phyloP scores from a whole-genome alignment of 495 filamentous ascomycete species.

The Cudoniella acicularis region DNA sequence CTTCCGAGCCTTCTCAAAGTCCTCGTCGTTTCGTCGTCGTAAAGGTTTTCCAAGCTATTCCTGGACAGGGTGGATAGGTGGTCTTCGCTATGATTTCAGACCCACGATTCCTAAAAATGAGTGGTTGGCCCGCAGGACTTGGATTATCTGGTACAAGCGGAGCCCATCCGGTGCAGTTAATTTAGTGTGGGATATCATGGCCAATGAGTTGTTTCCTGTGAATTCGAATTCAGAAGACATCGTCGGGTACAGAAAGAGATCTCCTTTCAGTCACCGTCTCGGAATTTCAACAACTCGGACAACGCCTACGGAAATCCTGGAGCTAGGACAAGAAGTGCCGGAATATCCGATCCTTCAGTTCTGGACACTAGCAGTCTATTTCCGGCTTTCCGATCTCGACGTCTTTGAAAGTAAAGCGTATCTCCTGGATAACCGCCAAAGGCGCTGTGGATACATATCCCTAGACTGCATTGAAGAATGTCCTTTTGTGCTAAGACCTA shows the following conservation, averaged over 20 bases:
- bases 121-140: conserved; percentile 10
- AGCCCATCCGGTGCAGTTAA: neutral
- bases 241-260: neutral
- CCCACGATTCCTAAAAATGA: neutral
- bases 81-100: neutral
- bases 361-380: conserved; percentile 5
- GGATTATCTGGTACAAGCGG: conserved; percentile 23
- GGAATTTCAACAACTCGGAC: neutral
- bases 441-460: neutral
- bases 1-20: conserved; percentile 1
- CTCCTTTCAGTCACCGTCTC: neutral
- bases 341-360: conserved; percentile 7
- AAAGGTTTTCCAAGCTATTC: conserved; percentile 21
- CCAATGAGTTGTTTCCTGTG: neutral
- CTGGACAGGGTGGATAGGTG: conserved; percentile 17
- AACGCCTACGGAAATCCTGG: neutral
- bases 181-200: conserved; percentile 15
- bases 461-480: neutral
- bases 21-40: conserved; percentile 3
- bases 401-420: neutral
- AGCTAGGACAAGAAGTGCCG: no score
- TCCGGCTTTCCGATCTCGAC: neutral
- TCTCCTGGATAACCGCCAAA: neutral
- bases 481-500: neutral
- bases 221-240: neutral